Percentiles rank a stretch among this genome's conserved stretches.
Conservation (phyloP, 2,329 filamentous ascomycete species). For the Monilinia laxa region DNA sequence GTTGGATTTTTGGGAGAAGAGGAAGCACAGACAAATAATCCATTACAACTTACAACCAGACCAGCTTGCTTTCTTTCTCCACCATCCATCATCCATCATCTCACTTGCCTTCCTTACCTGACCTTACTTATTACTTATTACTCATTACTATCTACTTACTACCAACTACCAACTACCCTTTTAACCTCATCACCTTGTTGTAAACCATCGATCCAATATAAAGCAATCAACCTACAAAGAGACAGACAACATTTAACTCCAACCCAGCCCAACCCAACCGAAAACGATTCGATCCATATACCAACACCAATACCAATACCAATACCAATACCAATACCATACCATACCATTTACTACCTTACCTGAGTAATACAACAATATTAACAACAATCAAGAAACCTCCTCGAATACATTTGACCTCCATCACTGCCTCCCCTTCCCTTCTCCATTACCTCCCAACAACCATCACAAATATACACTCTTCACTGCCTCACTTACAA, state of each 20-base stretch:
- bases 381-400: slow-evolving; percentile 1
- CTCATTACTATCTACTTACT: not conserved
- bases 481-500: not conserved
- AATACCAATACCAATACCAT: no score
- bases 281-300: no score
- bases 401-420: not conserved
- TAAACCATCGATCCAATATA: not conserved
- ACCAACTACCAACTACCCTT: not conserved
- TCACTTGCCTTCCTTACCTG: no score
- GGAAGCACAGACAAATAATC: not conserved
- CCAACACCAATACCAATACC: no score
- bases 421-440: slow-evolving; percentile 10
- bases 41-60: not conserved
- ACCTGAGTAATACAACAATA: not conserved
- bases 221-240: slow-evolving; percentile 14
- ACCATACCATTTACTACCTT: not conserved
- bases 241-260: slow-evolving; percentile 8
- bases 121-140: no score
- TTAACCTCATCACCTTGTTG: slow-evolving; percentile 5
- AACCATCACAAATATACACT: slow-evolving; percentile 4
- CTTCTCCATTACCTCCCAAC: not conserved
- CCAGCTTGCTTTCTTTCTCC: slow-evolving; percentile 6
- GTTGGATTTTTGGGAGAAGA: not conserved
- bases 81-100: not conserved
- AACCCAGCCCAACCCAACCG: no score